Evolutionary conservation across 1,139 yeast species (phyloP).

Genomic region (Hansenula lynferdii): DNA sequence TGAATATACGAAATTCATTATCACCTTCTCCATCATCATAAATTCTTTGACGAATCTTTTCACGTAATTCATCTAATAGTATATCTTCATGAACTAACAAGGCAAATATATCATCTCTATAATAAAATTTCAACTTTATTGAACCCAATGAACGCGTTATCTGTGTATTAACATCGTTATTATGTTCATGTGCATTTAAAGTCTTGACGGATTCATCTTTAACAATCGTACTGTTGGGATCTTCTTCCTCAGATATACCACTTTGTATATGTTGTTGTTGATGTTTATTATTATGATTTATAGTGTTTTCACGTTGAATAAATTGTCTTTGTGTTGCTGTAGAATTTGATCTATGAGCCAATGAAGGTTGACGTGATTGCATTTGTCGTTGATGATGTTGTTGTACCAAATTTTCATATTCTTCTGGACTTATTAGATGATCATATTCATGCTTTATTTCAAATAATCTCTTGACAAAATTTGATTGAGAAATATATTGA

Average conservation of each 20-base stretch:
- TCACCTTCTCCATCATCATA: slow-evolving; percentile 24
- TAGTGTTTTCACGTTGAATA: no score
- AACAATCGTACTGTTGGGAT: slow-evolving; percentile 24
- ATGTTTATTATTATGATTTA: no score
- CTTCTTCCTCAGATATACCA: slow-evolving; percentile 11
- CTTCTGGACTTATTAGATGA: slow-evolving; percentile 26
- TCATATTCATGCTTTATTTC: slow-evolving; percentile 47
- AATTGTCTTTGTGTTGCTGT: slow-evolving; percentile 38
- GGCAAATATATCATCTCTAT: slow-evolving; percentile 88
- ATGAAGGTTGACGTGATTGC: no score
- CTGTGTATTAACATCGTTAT: no score
- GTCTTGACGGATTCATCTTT: slow-evolving; percentile 21
- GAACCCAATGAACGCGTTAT: no score
- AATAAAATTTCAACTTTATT: slow-evolving; percentile 74
- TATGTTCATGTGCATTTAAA: slow-evolving; percentile 11
- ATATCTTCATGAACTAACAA: slow-evolving; percentile 64
- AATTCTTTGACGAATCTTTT: slow-evolving; percentile 63
- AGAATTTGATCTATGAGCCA: slow-evolving; percentile 14
- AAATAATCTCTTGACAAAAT: slow-evolving; percentile 67
- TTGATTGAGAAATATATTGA: slow-evolving; percentile 64
- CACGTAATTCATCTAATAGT: slow-evolving; percentile 54
- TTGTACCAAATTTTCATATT: slow-evolving; percentile 37
- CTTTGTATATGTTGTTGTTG: no score
- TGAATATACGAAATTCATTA: slow-evolving; percentile 25
- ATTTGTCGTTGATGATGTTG: no score